Evolutionary conservation across 805 yeast genomes (phyloP), one percentile per base, ranked within the genome.

Genomic region (Danielozyma ontarioensis): DNA sequence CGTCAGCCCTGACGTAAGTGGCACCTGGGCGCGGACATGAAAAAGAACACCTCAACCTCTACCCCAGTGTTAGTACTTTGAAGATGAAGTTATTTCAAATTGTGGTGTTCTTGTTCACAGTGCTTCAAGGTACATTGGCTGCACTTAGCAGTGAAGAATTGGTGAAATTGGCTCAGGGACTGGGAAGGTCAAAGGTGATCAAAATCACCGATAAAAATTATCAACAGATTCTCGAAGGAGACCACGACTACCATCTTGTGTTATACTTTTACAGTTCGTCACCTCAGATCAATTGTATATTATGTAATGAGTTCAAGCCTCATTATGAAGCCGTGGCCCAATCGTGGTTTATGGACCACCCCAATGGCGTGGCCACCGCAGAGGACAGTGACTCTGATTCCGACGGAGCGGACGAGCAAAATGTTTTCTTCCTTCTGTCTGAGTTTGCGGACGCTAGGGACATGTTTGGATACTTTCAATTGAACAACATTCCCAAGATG

Each of bases 401-500:
- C 4, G 45, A 36, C n/a, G 48, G 46, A 13, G 32, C 19, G 12
- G 36, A 16, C 5, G 35, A 7, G 42, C 51, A 46, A 48, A 53
- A 63, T 19, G 59, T 89, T 25, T 79, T 74, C 63, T 85, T 90
- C 56, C 84, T 85, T 13, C 61, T 70, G 27, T 79, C 94, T 12
- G 96, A 90, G 50, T 79, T 84, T 50, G 60, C 68, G 29, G 76
- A 76, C 29, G 69, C 78, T 12, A 71, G 70, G 46, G 60, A 61
- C 28, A 57, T 74, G 10, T 83, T 78, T 58, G 68, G 67, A 45
- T 54, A 64, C 12, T 63, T 82, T 45, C 54, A 71, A 22, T 59
- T 90, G 46, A 74, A 74, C 44, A 78, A 78, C 35, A 95, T 90
- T 17, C 98, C 98, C 19, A 79, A 83, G 50, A 50, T 88, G 28